These are phyloP conservation scores for Zymoseptoria tritici DNA, from an alignment of 2,329 filamentous ascomycete genomes.

Conservation along the genomic window DNA sequence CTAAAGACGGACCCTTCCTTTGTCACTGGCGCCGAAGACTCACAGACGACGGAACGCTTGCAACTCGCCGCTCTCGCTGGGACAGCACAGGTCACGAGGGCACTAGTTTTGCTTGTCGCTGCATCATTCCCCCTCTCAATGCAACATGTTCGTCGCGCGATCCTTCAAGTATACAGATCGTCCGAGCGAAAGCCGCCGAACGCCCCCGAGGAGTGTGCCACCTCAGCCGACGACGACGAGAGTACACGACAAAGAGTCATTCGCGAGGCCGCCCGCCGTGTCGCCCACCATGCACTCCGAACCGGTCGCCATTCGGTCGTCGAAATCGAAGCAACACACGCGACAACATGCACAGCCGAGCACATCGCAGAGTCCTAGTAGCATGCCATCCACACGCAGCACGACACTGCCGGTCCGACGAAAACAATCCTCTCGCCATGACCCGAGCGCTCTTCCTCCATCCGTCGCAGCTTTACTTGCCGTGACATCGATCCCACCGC, in stretches of 20 bases:
- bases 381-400: slow-evolving; percentile 18
- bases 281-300: slow-evolving; percentile 17
- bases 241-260: slow-evolving; percentile 1
- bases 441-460: slow-evolving; percentile 43
- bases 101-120: neutral
- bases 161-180: slow-evolving; percentile 34
- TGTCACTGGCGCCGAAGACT: neutral
- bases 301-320: slow-evolving; percentile 37
- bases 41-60: neutral
- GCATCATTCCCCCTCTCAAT: neutral
- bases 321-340: slow-evolving; percentile 26
- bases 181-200: slow-evolving; percentile 11
- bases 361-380: slow-evolving; percentile 17
- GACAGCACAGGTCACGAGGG: neutral
- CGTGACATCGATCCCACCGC: slow-evolving; percentile 52
- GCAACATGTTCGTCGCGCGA: slow-evolving; percentile 39
- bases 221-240: neutral
- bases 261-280: slow-evolving; percentile 12
- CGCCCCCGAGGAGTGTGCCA: slow-evolving; percentile 4
- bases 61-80: neutral
- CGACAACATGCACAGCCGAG: slow-evolving; percentile 20
- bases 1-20: neutral
- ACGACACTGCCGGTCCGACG: slow-evolving; percentile 16
- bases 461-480: slow-evolving; percentile 52
- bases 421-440: slow-evolving; percentile 26